phyloP scores from a whole-genome alignment of 164 flowering plant genomes.

The Berberis thunbergii region DNA sequence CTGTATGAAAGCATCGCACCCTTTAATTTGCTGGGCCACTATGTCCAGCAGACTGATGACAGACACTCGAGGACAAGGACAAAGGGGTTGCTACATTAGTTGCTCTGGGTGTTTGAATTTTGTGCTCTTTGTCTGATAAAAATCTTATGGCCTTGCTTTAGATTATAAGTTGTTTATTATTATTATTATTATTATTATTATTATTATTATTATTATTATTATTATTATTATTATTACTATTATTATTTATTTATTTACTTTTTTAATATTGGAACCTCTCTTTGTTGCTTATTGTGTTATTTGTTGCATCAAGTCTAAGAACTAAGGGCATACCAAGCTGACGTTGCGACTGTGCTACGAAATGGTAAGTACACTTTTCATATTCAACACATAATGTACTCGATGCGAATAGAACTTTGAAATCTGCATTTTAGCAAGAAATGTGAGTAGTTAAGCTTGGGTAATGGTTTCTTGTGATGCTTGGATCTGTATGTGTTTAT shows the following conservation, averaged over 20 bases:
- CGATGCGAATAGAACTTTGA: too few species aligned
- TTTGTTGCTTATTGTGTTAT: constrained; percentile 10
- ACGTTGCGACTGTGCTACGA: constrained; percentile 83
- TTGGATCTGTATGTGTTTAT: neutral
- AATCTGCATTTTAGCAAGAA: neutral
- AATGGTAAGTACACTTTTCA: constrained; percentile 45
- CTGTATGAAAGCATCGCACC: too few species aligned
- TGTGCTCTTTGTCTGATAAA: too few species aligned
- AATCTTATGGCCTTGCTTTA: neutral
- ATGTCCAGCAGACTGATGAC: too few species aligned
- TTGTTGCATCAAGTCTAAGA: constrained; percentile 46
- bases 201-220: neutral
- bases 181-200: too few species aligned
- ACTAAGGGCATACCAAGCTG: constrained; percentile 97
- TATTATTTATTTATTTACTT: neutral
- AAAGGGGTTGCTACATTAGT: too few species aligned
- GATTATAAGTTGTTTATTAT: too few species aligned
- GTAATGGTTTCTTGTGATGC: neutral
- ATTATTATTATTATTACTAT: neutral
- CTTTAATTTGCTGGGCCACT: too few species aligned
- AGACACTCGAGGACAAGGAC: too few species aligned
- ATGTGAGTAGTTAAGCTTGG: neutral
- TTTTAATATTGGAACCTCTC: neutral
- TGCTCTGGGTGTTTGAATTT: too few species aligned
- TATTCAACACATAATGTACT: too few species aligned